These are phyloP conservation scores for Clonostachys rosea DNA, from an alignment of 2,329 filamentous ascomycete genomes.

Conservation along the genomic window DNA sequence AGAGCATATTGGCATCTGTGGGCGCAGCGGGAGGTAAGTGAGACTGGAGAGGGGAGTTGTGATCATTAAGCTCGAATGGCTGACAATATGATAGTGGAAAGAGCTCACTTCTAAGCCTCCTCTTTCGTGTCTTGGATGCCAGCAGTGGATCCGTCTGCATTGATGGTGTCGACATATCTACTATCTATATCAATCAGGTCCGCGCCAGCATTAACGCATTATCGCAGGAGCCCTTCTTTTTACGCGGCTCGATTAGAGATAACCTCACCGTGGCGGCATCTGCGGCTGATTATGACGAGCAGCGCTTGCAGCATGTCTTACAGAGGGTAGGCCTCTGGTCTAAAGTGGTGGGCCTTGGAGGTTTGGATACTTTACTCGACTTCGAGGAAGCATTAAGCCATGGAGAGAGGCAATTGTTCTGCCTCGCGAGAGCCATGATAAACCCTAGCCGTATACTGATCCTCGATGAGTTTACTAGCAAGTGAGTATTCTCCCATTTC, in stretches of 20 bases:
- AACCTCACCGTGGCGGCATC: conserved; percentile 29
- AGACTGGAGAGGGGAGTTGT: too few species aligned
- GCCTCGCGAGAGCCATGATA: conserved; percentile 53
- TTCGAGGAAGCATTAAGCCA: conserved; percentile 43
- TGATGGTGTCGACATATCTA: conserved; percentile 29
- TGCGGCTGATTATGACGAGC: conserved; percentile 20
- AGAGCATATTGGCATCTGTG: conserved; percentile 21
- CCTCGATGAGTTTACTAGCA: conserved; percentile 59
- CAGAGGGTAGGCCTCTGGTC: conserved; percentile 16
- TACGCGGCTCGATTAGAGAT: conserved; percentile 29
- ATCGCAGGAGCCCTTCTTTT: conserved; percentile 44
- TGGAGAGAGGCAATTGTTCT: conserved; percentile 65
- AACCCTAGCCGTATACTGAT: conserved; percentile 3
- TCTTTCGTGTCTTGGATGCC: conserved; percentile 29
- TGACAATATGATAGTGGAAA: conserved; percentile 23
- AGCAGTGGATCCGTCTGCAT: conserved; percentile 24
- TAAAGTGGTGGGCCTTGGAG: conserved; percentile 13
- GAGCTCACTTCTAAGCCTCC: conserved; percentile 27
- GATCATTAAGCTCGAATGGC: neutral
- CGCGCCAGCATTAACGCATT: conserved; percentile 39
- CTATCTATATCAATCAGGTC: conserved; percentile 28
- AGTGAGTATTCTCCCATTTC: conserved; percentile 2
- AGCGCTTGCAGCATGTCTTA: conserved; percentile 27
- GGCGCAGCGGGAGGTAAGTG: conserved; percentile 18
- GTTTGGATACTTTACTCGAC: conserved; percentile 25